phyloP scores from a whole-genome alignment of 352 stramenopile species.

The Globisporangium camurandrum region DNA sequence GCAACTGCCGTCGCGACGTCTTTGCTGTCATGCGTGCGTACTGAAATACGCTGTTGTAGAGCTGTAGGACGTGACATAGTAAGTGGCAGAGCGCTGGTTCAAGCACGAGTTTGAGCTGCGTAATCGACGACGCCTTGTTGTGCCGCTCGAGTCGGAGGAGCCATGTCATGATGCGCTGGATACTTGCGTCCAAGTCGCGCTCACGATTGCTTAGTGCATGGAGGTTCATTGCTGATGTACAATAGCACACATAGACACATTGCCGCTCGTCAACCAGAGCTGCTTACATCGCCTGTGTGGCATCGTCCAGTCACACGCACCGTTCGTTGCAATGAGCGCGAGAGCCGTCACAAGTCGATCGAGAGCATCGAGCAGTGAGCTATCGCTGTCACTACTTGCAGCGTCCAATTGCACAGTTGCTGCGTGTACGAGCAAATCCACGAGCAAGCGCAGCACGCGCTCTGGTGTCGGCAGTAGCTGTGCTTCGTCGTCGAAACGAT shows the following conservation, averaged over 20 bases:
- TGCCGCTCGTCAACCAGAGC: background rate
- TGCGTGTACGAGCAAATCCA: conserved; percentile 14
- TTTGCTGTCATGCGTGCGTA: too few species aligned
- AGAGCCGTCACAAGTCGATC: conserved; percentile 12
- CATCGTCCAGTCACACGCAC: too few species aligned
- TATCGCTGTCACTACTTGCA: background rate
- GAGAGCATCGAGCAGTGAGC: conserved; percentile 10
- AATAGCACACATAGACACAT: background rate
- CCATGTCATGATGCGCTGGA: background rate
- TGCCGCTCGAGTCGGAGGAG: too few species aligned
- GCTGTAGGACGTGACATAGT: too few species aligned
- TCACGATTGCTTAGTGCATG: background rate
- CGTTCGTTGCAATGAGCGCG: conserved; percentile 17
- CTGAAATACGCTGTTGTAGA: too few species aligned
- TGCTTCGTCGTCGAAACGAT: conserved; percentile 20
- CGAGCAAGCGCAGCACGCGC: conserved; percentile 13
- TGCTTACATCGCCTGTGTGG: background rate
- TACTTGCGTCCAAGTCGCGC: background rate
- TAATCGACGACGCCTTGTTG: too few species aligned
- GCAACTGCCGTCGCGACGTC: too few species aligned
- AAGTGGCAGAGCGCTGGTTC: too few species aligned
- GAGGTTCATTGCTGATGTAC: background rate
- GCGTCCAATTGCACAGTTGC: background rate
- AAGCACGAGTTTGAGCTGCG: too few species aligned
- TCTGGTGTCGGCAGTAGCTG: conserved; percentile 12